phyloP scores from a whole-genome alignment of 1,139 yeast genomes.

The Spathaspora sp. region DNA sequence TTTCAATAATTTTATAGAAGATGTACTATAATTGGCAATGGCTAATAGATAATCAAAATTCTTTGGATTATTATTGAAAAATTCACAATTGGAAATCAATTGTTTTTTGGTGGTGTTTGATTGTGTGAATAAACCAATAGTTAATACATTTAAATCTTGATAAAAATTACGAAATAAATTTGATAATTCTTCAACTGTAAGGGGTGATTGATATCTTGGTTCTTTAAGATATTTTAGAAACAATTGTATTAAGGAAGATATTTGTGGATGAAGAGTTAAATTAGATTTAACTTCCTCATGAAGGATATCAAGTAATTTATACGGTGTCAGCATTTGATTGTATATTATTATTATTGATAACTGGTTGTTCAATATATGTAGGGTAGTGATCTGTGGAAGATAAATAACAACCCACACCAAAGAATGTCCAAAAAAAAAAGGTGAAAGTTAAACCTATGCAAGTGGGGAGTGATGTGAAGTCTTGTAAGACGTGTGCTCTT shows the following conservation, averaged over 20 bases:
- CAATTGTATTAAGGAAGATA: slow-evolving; percentile 15
- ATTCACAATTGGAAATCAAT: slow-evolving; percentile 30
- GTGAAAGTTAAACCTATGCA: neutral
- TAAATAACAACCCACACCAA: too few species aligned
- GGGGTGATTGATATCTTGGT: slow-evolving; percentile 45
- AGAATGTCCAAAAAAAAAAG: too few species aligned
- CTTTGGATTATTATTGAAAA: slow-evolving; percentile 31
- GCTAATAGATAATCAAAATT: slow-evolving; percentile 44
- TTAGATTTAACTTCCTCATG: slow-evolving; percentile 14
- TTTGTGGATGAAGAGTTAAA: slow-evolving; percentile 13
- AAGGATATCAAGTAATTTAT: slow-evolving; percentile 9
- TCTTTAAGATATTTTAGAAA: slow-evolving; percentile 42
- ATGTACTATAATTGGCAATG: slow-evolving; percentile 42
- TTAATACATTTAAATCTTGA: slow-evolving; percentile 38
- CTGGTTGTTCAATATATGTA: too few species aligned
- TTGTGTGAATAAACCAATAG: slow-evolving; percentile 35
- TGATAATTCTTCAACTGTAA: slow-evolving; percentile 36
- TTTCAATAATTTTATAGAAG: slow-evolving; percentile 39
- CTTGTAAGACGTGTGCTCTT: neutral
- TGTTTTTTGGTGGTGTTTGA: slow-evolving; percentile 41
- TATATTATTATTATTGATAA: too few species aligned
- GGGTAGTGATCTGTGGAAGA: too few species aligned
- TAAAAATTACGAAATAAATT: slow-evolving; percentile 35
- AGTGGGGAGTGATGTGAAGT: neutral
- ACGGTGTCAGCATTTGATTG: slow-evolving; percentile 9